Base-by-base conservation (phyloP, 352 stramenopile genomes). In the Phytophthora ramorum region DNA sequence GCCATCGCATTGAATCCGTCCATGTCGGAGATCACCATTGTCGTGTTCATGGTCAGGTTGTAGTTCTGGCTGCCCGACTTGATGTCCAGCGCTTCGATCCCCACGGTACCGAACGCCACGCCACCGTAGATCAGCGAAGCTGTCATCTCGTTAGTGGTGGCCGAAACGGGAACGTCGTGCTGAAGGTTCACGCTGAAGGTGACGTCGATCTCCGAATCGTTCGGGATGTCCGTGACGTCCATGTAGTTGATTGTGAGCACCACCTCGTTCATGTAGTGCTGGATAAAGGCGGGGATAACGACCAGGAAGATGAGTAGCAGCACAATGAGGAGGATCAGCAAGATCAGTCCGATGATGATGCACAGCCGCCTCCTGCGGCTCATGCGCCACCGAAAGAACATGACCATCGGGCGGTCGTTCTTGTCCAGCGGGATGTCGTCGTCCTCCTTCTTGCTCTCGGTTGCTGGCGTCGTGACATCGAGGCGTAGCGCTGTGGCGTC, bases 281-380 rank as follows among this genome's bases (percentile, higher is more conserved):
- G 81, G 67, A 90, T 86, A 19, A 91, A 45, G 8, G 68, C 69
- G 26, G 69, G 70, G 20, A 85, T 71, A 19, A 90, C 66, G 26
- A 66, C 78, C 51, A 90, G 70, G 58, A 79, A 88, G 5, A 90
- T 34, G 17, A 90, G 69, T n/a, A 92, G 47, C 20, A 92, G 61
- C 28, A 78, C 45, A n/a, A 87, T 69, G 16, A 58, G 43, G 24
- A 88, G 3, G 12, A 78, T 38, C 24, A 76, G 17, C 47, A 91
- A 51, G 9, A 86, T 55, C 20, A 65, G 53, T 2, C 45, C 76
- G 0, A 81, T 34, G 43, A 87, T 67, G 4, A 79, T 70, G 28
- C 19, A 56, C 22, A 58, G 74, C 38, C 78, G 68, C 60, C 70
- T 71, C 67, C 75, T 89, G 45, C 55, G 62, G 22, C 69, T 78